phyloP scores from a whole-genome alignment of 2,329 filamentous ascomycete species.

The Fusarium goolgardi region DNA sequence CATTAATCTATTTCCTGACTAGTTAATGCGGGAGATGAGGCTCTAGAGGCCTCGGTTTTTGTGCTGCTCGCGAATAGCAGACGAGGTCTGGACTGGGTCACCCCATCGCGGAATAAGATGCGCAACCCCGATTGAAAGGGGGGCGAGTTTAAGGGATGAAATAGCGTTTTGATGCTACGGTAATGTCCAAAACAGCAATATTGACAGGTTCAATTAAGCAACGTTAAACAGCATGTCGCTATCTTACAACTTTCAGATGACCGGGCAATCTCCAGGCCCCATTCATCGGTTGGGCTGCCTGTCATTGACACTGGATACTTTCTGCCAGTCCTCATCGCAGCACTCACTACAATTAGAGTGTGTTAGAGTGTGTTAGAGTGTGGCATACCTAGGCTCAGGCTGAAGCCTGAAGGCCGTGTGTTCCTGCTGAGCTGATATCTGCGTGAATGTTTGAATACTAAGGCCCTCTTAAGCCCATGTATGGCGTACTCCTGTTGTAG shows the following conservation, averaged over 20 bases:
- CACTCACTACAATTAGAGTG: not conserved
- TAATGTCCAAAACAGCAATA: not conserved
- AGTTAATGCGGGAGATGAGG: conserved; percentile 40
- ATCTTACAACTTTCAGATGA: not conserved
- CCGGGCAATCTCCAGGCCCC: too few species aligned
- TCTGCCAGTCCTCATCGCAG: not conserved
- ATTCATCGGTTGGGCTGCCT: not conserved
- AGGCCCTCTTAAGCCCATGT: not conserved
- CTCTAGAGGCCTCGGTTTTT: conserved; percentile 25
- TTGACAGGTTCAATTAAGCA: not conserved
- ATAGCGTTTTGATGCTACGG: not conserved
- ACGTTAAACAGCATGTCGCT: not conserved
- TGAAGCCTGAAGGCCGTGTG: not conserved
- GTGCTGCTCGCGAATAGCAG: conserved; percentile 27
- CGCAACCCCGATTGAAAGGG: not conserved
- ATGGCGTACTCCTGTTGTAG: not conserved
- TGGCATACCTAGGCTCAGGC: not conserved
- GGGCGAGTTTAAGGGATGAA: not conserved
- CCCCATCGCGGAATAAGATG: conserved; percentile 34
- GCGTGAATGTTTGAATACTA: not conserved
- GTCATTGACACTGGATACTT: not conserved
- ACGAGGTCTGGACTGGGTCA: conserved; percentile 4
- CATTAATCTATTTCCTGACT: conserved; percentile 40
- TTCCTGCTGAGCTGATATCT: not conserved
- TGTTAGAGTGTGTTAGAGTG: not conserved